Evolutionary conservation across 2,329 filamentous ascomycete species (phyloP).

Genomic region (Neofusicoccum laricinum): DNA sequence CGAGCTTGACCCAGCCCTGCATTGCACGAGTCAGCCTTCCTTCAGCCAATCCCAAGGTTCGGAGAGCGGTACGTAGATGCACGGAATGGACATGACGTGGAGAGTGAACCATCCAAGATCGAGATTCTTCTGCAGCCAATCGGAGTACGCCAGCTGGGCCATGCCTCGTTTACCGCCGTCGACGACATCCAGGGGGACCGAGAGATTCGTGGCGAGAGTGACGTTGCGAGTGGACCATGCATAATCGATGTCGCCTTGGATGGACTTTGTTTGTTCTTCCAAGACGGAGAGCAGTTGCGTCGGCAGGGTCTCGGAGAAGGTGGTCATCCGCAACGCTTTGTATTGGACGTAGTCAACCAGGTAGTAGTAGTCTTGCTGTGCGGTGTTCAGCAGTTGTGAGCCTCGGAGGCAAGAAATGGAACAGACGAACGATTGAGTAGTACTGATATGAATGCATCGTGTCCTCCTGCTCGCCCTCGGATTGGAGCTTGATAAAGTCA

Average conservation of each 20-base stretch:
- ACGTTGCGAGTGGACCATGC: not conserved
- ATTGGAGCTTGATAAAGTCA: not conserved
- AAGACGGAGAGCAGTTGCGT: not conserved
- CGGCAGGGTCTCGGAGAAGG: not conserved
- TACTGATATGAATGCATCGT: not conserved
- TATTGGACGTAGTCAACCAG: not conserved
- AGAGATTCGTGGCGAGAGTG: not conserved
- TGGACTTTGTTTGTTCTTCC: not conserved
- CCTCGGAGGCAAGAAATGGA: not conserved
- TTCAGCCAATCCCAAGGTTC: too few species aligned
- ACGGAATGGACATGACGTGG: not conserved
- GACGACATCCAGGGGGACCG: not conserved
- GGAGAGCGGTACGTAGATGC: not conserved
- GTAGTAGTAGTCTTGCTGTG: not conserved
- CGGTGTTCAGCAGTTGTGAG: not conserved
- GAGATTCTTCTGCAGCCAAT: not conserved
- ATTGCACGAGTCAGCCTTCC: not conserved
- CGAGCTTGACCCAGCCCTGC: not conserved
- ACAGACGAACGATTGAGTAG: not conserved
- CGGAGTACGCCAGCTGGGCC: not conserved
- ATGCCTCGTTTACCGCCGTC: not conserved
- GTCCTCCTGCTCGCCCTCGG: not conserved
- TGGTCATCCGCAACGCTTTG: not conserved
- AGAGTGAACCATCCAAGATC: slow-evolving; percentile 2
- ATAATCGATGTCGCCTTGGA: not conserved